Evolutionary conservation across 768 basidiomycete genomes (phyloP).

Genomic region (Leucocoprinus leucothites): DNA sequence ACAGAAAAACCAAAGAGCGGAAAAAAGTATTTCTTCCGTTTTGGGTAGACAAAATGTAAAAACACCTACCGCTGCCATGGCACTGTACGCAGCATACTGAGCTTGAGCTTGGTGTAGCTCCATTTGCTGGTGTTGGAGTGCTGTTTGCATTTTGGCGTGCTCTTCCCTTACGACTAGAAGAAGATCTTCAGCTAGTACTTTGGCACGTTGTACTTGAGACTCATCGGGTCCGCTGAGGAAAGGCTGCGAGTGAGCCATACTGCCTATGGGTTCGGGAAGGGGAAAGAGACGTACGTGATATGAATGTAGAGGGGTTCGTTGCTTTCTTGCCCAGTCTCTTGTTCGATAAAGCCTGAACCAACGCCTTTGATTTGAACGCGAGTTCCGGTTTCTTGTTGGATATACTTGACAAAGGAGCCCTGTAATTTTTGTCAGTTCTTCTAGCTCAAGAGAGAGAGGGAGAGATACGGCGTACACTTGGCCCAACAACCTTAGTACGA

Average conservation of each 20-base stretch:
- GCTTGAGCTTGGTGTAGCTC: conserved; percentile 75
- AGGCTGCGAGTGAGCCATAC: neutral
- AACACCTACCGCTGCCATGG: conserved; percentile 44
- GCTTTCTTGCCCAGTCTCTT: conserved; percentile 65
- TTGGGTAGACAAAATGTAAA: neutral
- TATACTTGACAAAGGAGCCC: conserved; percentile 94
- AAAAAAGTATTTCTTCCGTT: neutral
- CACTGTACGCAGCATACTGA: conserved; percentile 67
- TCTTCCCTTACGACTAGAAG: conserved; percentile 77
- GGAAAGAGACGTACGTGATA: conserved; percentile 58
- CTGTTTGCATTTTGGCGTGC: conserved; percentile 67
- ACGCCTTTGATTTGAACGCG: conserved; percentile 91
- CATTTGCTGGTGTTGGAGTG: conserved; percentile 69
- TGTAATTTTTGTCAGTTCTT: conserved; percentile 20
- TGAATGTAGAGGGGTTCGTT: conserved; percentile 88
- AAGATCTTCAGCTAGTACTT: conserved; percentile 78
- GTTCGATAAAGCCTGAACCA: conserved; percentile 87
- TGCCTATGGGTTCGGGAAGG: conserved; percentile 15
- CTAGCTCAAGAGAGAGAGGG: neutral
- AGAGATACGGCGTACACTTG: conserved; percentile 53
- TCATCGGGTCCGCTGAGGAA: conserved; percentile 65
- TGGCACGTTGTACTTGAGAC: conserved; percentile 74
- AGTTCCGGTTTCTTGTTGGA: conserved; percentile 84
- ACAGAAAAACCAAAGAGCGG: neutral
- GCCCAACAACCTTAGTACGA: conserved; percentile 90